Percentiles rank a stretch among this genome's conserved stretches.
These are phyloP conservation scores for Pichia kluyveri DNA, from an alignment of 805 yeast species.

Conservation along the genomic window DNA sequence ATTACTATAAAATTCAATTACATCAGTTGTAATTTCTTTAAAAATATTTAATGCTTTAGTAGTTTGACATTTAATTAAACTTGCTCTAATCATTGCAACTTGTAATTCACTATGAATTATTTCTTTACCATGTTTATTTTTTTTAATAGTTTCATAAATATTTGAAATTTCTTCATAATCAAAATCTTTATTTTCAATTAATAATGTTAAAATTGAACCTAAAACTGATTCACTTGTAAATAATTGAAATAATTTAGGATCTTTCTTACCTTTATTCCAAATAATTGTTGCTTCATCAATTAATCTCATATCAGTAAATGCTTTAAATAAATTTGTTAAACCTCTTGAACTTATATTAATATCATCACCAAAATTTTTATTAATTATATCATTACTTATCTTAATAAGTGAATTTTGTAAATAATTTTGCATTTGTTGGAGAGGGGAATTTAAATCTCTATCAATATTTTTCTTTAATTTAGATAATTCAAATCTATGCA, in stretches of 20 bases:
- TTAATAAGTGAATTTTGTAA: conserved; percentile 35
- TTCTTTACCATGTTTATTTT: conserved; percentile 16
- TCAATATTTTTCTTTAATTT: conserved; percentile 49
- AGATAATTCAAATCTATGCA: conserved; percentile 43
- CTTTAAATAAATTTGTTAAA: conserved; percentile 46
- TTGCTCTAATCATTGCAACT: conserved; percentile 65
- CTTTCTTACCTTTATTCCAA: conserved; percentile 56
- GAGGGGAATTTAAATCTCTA: conserved; percentile 41
- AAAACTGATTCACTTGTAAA: conserved; percentile 58
- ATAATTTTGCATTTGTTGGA: conserved; percentile 37
- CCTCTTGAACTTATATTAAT: conserved; percentile 39
- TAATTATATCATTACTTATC: conserved; percentile 32
- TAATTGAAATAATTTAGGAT: conserved; percentile 28
- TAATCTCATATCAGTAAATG: conserved; percentile 49
- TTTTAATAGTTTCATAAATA: conserved; percentile 36
- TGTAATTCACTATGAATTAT: conserved; percentile 38
- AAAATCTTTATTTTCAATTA: conserved; percentile 49
- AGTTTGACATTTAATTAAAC: conserved; percentile 53
- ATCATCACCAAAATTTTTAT: conserved; percentile 17
- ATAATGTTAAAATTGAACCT: conserved; percentile 60
- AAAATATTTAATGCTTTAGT: conserved; percentile 56
- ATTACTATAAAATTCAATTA: conserved; percentile 25
- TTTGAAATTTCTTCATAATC: conserved; percentile 49
- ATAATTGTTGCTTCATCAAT: conserved; percentile 53
- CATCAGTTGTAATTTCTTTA: conserved; percentile 45